Percentiles rank a stretch among this genome's conserved stretches.
These are phyloP conservation scores for Gaeumannomyces sp. DNA, from an alignment of 2,329 filamentous ascomycete genomes.

Conservation along the genomic window DNA sequence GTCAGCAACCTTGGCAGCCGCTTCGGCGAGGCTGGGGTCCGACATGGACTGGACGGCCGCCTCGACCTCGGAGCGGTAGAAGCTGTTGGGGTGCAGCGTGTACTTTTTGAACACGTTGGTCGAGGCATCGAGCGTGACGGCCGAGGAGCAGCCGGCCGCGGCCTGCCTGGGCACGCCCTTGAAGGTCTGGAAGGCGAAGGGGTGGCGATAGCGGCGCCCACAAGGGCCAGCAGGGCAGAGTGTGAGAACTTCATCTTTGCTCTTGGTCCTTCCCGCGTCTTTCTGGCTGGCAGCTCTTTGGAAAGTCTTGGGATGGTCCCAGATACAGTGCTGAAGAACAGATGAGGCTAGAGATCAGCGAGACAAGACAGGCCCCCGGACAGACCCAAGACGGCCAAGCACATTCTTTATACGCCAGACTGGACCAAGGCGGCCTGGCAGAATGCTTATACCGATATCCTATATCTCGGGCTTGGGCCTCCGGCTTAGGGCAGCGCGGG, in stretches of 20 bases:
- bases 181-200: slow-evolving; percentile 23
- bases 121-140: slow-evolving; percentile 31
- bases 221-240: slow-evolving; percentile 29
- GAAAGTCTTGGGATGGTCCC: slow-evolving; percentile 10
- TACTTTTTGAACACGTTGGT: slow-evolving; percentile 33
- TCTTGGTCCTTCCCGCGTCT: slow-evolving; percentile 13
- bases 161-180: slow-evolving; percentile 24
- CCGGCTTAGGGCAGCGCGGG: slow-evolving; percentile 9
- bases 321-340: not conserved
- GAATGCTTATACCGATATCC: slow-evolving; percentile 5
- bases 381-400: slow-evolving; percentile 2
- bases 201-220: slow-evolving; percentile 27
- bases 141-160: slow-evolving; percentile 25
- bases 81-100: slow-evolving; percentile 33
- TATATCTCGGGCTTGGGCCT: slow-evolving; percentile 6
- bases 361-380: not conserved
- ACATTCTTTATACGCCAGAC: slow-evolving; percentile 5
- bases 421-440: not conserved
- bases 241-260: slow-evolving; percentile 30
- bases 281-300: not conserved
- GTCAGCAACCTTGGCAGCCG: slow-evolving; percentile 29
- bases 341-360: not conserved
- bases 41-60: slow-evolving; percentile 25
- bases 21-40: slow-evolving; percentile 23
- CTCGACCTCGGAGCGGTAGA: slow-evolving; percentile 31